Base-by-base conservation (phyloP, 2,329 filamentous ascomycete species). In the Shiraia bambusicola region DNA sequence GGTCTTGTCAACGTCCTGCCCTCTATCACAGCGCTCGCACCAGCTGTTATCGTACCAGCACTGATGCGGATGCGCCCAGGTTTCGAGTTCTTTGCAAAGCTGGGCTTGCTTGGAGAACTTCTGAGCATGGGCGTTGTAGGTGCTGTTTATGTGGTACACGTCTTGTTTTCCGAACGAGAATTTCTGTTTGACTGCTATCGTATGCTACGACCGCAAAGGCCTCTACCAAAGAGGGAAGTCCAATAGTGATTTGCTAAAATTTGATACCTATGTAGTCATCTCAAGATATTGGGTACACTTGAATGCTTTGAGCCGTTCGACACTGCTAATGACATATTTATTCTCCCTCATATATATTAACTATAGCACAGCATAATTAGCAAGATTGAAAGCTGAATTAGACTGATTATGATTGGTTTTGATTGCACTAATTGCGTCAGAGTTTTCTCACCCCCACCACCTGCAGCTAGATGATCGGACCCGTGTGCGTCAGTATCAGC, bases 71-170 rank as follows among this genome's bases (percentile, higher is more conserved):
- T 49, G 33, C 64, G 58, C 14, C 54, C 58, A 11, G 54, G 38
- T 5, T 44, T 47, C 19, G 28, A 28, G 13, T 54, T 54, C 32
- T 55, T 73, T 14, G 46, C 37, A 9, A 42, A 42, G 26, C 71
- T 70, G 46, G 72, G 72, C 0, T 37, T 72, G 6, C 16, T 74
- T 6, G 72, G 69, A n/a, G 69, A 76, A 38, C 47, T 76, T 26
- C 54, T 65, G 1, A 58, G 62, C 10, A 63, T 70, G 19, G 70
- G 69, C 6, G 52, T 33, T 4, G 47, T 73, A 27, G 69, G 61
- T n/a, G 66, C 49, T 1, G 33, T 58, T 1, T 70, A 72, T 44
- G 67, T 54, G 3, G 28, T 61, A 5, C 54, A 64, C 17, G 55
- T 75, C 15, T 40, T 67, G 2, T 57, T 57, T 19, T 62, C 59